Evolutionary conservation across 345 rosid genomes (phyloP).

Genomic region (Eucalyptus erythrocorys): DNA sequence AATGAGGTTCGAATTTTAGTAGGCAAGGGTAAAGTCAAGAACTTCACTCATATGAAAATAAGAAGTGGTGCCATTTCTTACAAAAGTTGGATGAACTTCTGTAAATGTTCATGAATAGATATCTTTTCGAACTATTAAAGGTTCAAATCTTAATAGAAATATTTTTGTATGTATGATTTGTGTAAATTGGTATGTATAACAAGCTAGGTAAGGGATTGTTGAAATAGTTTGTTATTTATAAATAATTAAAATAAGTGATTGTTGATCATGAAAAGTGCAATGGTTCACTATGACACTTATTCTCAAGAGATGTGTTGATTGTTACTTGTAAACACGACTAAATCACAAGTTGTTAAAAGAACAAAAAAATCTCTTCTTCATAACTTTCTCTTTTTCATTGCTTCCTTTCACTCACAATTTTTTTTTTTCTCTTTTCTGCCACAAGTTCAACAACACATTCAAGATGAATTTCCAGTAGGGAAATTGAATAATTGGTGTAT

Average conservation of each 20-base stretch:
- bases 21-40: background rate
- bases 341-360: background rate
- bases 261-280: background rate
- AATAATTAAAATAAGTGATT: background rate
- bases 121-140: too few relatives aligned
- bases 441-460: background rate
- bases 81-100: background rate
- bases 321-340: too few relatives aligned
- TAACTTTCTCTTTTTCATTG: background rate
- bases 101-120: background rate
- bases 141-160: background rate
- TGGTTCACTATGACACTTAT: background rate
- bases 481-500: background rate
- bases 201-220: background rate
- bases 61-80: background rate
- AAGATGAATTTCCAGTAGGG: background rate
- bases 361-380: background rate
- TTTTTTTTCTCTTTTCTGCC: background rate
- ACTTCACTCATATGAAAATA: background rate
- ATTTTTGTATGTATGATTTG: background rate
- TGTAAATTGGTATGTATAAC: background rate
- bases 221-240: background rate
- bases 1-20: accelerated
- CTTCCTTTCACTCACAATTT: too few relatives aligned
- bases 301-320: background rate